Conservation (phyloP, 352 stramenopile species). For the Phytophthora hybrid region DNA sequence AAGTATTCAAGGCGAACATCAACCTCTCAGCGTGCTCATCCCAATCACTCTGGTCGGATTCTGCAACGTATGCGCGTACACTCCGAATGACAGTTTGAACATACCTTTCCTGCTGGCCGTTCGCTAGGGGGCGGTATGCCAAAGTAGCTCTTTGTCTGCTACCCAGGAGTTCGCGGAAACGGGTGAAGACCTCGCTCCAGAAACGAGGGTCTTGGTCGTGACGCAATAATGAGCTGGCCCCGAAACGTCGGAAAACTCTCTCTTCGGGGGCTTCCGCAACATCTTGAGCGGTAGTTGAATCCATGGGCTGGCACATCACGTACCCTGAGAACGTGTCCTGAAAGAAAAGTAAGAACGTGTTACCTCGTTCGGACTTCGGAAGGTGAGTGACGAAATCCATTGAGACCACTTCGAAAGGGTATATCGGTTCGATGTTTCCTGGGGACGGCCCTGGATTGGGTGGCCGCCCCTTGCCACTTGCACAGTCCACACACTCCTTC, state of each 20-base stretch:
- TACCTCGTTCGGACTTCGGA: too few relatives aligned
- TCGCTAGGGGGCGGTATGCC: constrained; percentile 40
- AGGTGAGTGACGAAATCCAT: too few relatives aligned
- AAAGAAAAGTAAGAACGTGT: too few relatives aligned
- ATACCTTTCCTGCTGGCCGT: constrained; percentile 43
- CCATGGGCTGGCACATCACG: constrained; percentile 37
- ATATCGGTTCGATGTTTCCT: constrained; percentile 5
- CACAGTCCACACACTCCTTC: too few relatives aligned
- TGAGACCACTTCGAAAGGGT: too few relatives aligned
- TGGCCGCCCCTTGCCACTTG: neutral
- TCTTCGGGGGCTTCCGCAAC: constrained; percentile 35
- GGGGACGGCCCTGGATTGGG: constrained; percentile 1
- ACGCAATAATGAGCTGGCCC: constrained; percentile 25
- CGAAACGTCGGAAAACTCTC: constrained; percentile 34
- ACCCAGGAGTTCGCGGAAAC: constrained; percentile 33
- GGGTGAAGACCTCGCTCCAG: constrained; percentile 36
- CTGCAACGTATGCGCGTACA: constrained; percentile 25
- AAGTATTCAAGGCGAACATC: too few relatives aligned
- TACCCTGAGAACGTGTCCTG: too few relatives aligned
- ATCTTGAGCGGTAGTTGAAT: constrained; percentile 5
- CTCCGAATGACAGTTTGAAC: constrained; percentile 37
- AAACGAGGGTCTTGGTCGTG: constrained; percentile 39
- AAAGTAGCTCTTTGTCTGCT: constrained; percentile 35
- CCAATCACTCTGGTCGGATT: constrained; percentile 40
- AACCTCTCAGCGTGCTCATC: constrained; percentile 31